Percentiles rank a stretch among this genome's conserved stretches.
These are phyloP conservation scores for Termitomyces sp. DNA, from an alignment of 1,284 basidiomycete species.

Conservation along the genomic window DNA sequence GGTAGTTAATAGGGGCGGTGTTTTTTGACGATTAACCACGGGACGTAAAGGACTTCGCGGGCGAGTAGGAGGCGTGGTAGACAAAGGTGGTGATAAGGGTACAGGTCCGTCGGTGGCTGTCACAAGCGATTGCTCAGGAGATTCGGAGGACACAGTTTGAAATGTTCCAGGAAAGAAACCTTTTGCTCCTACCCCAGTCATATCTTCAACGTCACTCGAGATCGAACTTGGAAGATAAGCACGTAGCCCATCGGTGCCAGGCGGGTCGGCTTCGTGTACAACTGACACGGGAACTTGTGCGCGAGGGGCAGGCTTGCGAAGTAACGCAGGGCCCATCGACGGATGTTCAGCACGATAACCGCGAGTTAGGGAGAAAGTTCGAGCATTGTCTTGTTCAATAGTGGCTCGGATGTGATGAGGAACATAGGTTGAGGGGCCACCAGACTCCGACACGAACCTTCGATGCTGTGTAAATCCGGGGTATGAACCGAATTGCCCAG, in stretches of 20 bases:
- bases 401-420: conserved; percentile 25
- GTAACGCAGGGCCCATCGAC: conserved; percentile 24
- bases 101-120: conserved; percentile 3
- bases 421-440: conserved; percentile 12
- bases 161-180: conserved; percentile 29
- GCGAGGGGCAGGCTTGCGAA: conserved; percentile 55
- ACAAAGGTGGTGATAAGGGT: conserved; percentile 9
- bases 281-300: conserved; percentile 62
- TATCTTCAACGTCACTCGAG: conserved; percentile 46
- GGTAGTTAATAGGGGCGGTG: conserved; percentile 23
- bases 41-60: conserved; percentile 18
- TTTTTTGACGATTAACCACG: conserved; percentile 24
- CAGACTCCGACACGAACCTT: conserved; percentile 31
- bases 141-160: conserved; percentile 27
- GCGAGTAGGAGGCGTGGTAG: conserved; percentile 9
- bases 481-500: background rate
- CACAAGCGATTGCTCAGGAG: background rate
- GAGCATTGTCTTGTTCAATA: conserved; percentile 24
- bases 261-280: conserved; percentile 36
- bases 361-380: conserved; percentile 6
- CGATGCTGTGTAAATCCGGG: conserved; percentile 23
- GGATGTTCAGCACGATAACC: conserved; percentile 9
- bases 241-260: conserved; percentile 32
- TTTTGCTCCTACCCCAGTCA: conserved; percentile 58
- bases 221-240: conserved; percentile 48